phyloP scores from a whole-genome alignment of 768 basidiomycete genomes.

The Leccinum subtestaceum region DNA sequence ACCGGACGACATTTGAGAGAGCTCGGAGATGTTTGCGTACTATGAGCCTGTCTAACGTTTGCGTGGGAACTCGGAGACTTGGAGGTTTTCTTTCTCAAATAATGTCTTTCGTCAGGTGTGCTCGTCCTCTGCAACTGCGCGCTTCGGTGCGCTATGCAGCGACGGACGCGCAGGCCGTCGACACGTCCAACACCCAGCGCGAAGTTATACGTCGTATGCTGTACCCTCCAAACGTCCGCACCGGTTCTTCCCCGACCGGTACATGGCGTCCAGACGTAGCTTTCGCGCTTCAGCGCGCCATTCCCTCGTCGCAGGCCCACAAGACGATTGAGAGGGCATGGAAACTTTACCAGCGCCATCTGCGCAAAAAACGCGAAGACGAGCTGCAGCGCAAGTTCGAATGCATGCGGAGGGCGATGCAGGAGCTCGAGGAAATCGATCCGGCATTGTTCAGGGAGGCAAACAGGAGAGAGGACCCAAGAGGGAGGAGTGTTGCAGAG shows the following conservation, averaged over 20 bases:
- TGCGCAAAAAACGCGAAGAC: conserved; percentile 64
- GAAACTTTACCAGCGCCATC: conserved; percentile 74
- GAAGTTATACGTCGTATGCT: conserved; percentile 76
- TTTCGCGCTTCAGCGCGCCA: conserved; percentile 73
- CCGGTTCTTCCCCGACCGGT: conserved; percentile 71
- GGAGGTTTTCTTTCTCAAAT: neutral
- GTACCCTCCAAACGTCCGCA: conserved; percentile 75
- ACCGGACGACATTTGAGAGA: conserved; percentile 10
- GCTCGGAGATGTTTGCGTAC: conserved; percentile 12
- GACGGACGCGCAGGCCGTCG: conserved; percentile 23
- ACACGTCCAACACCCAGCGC: conserved; percentile 54
- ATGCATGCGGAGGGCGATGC: conserved; percentile 83
- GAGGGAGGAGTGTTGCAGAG: conserved; percentile 56
- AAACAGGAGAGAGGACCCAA: conserved; percentile 73
- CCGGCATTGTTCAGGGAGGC: conserved; percentile 65
- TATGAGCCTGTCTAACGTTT: neutral
- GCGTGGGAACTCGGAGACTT: conserved; percentile 24
- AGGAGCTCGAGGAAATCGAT: conserved; percentile 56
- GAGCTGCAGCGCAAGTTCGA: conserved; percentile 76
- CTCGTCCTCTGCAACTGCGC: conserved; percentile 35
- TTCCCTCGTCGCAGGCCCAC: conserved; percentile 86
- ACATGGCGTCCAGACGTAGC: conserved; percentile 82
- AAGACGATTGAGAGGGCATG: conserved; percentile 91
- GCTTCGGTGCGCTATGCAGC: conserved; percentile 43
- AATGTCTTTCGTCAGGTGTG: conserved; percentile 44